These are phyloP conservation scores for Akanthomyces dipterigenus DNA, from an alignment of 2,329 filamentous ascomycete species.

Conservation along the genomic window DNA sequence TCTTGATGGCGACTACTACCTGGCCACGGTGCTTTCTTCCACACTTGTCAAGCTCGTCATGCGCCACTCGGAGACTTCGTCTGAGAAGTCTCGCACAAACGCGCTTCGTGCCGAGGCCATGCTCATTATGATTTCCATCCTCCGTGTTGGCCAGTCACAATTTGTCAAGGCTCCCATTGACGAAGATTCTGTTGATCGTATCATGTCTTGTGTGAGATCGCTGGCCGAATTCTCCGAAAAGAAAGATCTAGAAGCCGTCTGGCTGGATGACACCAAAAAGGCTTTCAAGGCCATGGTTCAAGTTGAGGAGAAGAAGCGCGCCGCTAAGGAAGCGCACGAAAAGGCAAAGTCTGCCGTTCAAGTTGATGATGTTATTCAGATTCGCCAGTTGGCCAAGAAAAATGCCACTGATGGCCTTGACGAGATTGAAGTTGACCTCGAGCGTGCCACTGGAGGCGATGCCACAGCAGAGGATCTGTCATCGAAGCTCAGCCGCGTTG, in stretches of 20 bases:
- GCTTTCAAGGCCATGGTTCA: constrained; percentile 97
- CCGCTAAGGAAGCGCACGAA: constrained; percentile 86
- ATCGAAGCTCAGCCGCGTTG: constrained; percentile 91
- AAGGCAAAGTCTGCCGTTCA: constrained; percentile 92
- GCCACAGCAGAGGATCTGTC: constrained; percentile 74
- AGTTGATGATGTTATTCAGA: constrained; percentile 89
- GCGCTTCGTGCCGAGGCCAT: constrained; percentile 93
- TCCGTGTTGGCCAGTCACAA: constrained; percentile 96
- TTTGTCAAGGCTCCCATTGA: constrained; percentile 97
- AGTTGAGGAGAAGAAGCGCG: constrained; percentile 94
- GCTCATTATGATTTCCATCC: constrained; percentile 99
- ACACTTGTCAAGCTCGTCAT: constrained; percentile 97
- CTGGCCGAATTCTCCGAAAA: constrained; percentile 83
- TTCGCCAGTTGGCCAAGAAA: constrained; percentile 90
- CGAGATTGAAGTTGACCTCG: constrained; percentile 82
- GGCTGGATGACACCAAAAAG: constrained; percentile 88
- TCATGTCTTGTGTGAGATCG: constrained; percentile 95
- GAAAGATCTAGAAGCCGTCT: constrained; percentile 86
- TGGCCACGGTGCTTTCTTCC: constrained; percentile 89
- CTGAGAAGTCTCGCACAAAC: constrained; percentile 81
- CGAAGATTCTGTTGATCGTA: constrained; percentile 94
- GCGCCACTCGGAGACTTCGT: constrained; percentile 89
- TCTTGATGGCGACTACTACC: constrained; percentile 93
- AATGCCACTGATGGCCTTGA: constrained; percentile 74
- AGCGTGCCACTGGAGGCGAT: constrained; percentile 90